Evolutionary conservation across 2,329 filamentous ascomycete genomes (phyloP).

Genomic region (Pyricularia sp.): DNA sequence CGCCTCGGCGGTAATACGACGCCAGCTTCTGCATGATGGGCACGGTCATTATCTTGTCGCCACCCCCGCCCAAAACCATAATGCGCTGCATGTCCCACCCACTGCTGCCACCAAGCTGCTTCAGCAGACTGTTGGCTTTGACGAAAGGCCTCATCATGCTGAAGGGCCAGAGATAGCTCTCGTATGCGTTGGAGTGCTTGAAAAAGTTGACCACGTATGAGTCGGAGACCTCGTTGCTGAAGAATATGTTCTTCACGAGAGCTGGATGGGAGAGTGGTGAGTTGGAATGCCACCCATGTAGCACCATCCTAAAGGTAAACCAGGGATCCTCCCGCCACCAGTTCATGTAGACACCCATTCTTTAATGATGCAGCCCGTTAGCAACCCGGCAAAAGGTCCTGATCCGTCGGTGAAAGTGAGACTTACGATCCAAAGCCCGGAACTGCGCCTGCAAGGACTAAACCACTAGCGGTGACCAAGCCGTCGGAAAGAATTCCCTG

Average conservation of each 20-base stretch:
- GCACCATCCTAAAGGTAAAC: conserved; percentile 34
- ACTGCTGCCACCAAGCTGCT: conserved; percentile 14
- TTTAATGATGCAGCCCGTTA: conserved; percentile 6
- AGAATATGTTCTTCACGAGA: conserved; percentile 41
- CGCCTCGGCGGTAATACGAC: conserved; percentile 24
- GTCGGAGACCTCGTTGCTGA: conserved; percentile 31
- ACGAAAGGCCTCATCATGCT: conserved; percentile 33
- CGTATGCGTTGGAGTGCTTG: conserved; percentile 33
- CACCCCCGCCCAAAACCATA: conserved; percentile 27
- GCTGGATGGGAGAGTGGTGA: conserved; percentile 40
- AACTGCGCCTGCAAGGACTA: conserved; percentile 36
- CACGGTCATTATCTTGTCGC: conserved; percentile 31
- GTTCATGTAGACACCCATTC: conserved; percentile 30
- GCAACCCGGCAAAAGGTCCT: background rate
- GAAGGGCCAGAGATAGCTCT: conserved; percentile 41
- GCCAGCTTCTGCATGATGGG: conserved; percentile 28
- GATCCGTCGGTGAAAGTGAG: background rate
- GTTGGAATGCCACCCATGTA: conserved; percentile 38
- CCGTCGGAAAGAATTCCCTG: conserved; percentile 37
- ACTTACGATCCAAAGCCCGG: conserved; percentile 39
- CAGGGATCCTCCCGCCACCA: conserved; percentile 37
- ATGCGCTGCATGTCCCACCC: conserved; percentile 17
- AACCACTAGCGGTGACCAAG: conserved; percentile 28
- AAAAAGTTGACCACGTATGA: conserved; percentile 31
- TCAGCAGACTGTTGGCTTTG: conserved; percentile 16